Conservation (phyloP, 768 basidiomycete species). For the Xerocomellus dryophilus region DNA sequence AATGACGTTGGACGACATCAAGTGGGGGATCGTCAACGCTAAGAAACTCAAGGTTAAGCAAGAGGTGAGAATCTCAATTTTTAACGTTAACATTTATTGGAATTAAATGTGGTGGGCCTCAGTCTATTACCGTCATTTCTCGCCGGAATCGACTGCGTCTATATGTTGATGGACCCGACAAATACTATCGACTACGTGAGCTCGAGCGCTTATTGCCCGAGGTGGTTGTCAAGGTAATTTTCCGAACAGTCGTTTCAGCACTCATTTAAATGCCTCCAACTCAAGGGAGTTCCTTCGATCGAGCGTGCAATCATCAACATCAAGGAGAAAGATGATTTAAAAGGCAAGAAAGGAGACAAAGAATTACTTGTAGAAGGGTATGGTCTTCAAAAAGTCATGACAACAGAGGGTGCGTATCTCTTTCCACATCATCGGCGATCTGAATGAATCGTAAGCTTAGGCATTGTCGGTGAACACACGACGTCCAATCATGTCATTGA, state of each 20-base stretch:
- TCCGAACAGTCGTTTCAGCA: background rate
- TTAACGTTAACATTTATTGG: background rate
- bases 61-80: slow-evolving; percentile 46
- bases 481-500: slow-evolving; percentile 98
- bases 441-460: slow-evolving; percentile 38
- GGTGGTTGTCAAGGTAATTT: slow-evolving; percentile 82
- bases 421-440: background rate
- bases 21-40: slow-evolving; percentile 81
- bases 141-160: slow-evolving; percentile 73
- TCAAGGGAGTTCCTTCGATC: slow-evolving; percentile 79
- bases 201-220: slow-evolving; percentile 80
- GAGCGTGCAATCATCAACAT: slow-evolving; percentile 95
- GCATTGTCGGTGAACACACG: slow-evolving; percentile 89
- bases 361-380: slow-evolving; percentile 96
- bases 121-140: slow-evolving; percentile 78
- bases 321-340: slow-evolving; percentile 78
- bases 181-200: slow-evolving; percentile 80
- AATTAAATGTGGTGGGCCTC: background rate
- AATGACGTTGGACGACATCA: slow-evolving; percentile 87
- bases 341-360: slow-evolving; percentile 83
- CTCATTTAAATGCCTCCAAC: background rate
- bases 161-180: slow-evolving; percentile 74
- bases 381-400: slow-evolving; percentile 95
- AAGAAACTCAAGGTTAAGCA: slow-evolving; percentile 93
- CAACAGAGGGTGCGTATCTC: slow-evolving; percentile 71